Percentiles rank a stretch among this genome's conserved stretches.
Conservation (phyloP, 306 rosid genomes). For the Luffa aegyptiaca region DNA sequence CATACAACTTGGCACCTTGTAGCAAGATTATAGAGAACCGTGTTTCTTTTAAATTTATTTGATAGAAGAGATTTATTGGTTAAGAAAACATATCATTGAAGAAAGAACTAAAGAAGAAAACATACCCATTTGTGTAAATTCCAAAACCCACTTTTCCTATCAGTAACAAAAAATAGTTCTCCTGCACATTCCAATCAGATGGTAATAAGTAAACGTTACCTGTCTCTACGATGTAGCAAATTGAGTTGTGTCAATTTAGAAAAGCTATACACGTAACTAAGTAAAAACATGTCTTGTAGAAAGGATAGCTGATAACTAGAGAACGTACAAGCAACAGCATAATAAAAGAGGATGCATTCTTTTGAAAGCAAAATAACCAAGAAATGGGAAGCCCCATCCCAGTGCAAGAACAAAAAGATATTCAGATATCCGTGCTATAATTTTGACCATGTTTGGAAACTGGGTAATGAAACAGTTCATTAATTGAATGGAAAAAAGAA, state of each 20-base stretch:
- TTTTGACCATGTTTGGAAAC: neutral
- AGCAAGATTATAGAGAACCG: neutral
- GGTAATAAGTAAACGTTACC: neutral
- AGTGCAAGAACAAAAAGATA: neutral
- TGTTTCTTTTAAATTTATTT: neutral
- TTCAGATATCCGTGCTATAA: neutral
- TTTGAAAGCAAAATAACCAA: neutral
- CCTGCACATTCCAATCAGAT: constrained; percentile 42
- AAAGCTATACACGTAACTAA: neutral
- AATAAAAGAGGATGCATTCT: neutral
- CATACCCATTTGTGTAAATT: constrained; percentile 90
- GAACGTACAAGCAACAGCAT: neutral
- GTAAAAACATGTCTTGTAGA: neutral
- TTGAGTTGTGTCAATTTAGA: neutral
- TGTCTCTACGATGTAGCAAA: neutral
- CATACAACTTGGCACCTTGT: neutral
- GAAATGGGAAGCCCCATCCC: neutral
- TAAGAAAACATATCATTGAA: neutral
- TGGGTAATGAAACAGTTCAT: neutral
- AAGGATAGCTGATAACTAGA: neutral
- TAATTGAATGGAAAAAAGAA: neutral
- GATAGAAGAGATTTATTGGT: neutral
- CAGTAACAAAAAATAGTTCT: constrained; percentile 72
- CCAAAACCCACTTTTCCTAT: constrained; percentile 77
- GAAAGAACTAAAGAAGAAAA: constrained; percentile 1